Evolutionary conservation across 331 rosid genomes (phyloP), one percentile per base, ranked within the genome.

Genomic region (Saraca asoca): DNA sequence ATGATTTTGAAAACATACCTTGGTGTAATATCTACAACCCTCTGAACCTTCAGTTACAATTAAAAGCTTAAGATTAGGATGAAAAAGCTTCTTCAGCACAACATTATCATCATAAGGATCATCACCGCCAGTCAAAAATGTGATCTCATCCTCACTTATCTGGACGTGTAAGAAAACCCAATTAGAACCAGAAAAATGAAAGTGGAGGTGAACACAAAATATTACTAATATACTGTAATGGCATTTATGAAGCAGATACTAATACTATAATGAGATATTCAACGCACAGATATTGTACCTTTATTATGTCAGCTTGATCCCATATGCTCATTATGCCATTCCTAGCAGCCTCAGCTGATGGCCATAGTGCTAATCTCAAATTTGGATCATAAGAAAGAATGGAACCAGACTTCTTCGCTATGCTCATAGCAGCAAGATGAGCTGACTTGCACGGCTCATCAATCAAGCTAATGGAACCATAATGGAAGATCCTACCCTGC

Each of bases 381-480:
- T 91, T 91, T 29, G 98, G 99, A 60, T 94, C 99, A 75, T 90
- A 90, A 14, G 97, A 94, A 68, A 94, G 97, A 75, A 94, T 80
- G 73, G 89, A 88, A 52, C 91, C 96, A 31, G 90, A 73, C 11
- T 74, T 81, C 78, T 73, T 90, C 55, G 99, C 99, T 37, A 83
- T 76, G 64, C 63, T 72, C 89, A 94, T 54, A 6, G 96, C 95
- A 72, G 92, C 97, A 70, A 81, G 88, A 72, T 94, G 99, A 65
- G 95, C 78, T 17, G 96, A 91, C 72, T 74, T 81, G 77, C 81
- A 72, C 14, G 99, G 99, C 50, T 94, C 99, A 10, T 78, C 80
- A 67, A 94, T 94, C 89, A 94, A 88, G 85, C 96, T 94, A 72
- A 91, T 91, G 61, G 99, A 94, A 73, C 99, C 99, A 73, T 83